Conservation (phyloP, 2,329 filamentous ascomycete species). For the Ceratocystis ficicola region DNA sequence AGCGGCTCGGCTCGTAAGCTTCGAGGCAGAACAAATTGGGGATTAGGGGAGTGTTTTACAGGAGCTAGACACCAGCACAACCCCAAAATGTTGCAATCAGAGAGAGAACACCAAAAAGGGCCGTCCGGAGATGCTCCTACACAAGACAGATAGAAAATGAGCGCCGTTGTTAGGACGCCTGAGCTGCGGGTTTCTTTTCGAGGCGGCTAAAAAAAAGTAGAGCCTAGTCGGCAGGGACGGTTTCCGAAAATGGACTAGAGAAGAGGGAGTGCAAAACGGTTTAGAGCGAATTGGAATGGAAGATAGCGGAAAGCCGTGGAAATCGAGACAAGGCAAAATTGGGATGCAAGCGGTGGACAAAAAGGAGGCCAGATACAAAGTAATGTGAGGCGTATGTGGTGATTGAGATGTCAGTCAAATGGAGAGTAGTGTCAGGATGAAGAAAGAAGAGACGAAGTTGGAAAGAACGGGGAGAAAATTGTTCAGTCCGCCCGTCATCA, state of each 20-base stretch:
- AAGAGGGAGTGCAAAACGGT: neutral
- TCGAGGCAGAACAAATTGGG: neutral
- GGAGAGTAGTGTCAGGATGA: neutral
- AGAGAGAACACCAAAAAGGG: neutral
- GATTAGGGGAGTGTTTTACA: neutral
- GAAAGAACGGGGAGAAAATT: neutral
- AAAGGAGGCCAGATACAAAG: neutral
- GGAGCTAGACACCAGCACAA: neutral
- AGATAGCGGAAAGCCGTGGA: neutral
- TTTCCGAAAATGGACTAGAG: neutral
- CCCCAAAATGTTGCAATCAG: neutral
- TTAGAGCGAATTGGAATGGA: neutral
- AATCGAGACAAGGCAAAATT: neutral
- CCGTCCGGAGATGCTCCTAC: neutral
- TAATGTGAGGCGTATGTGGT: neutral
- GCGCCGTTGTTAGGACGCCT: neutral
- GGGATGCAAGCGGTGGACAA: neutral
- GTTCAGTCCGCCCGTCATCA: neutral
- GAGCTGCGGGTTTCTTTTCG: neutral
- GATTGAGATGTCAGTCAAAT: neutral
- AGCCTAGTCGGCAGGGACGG: neutral
- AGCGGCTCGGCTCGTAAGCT: slow-evolving; percentile 2
- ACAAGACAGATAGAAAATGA: neutral
- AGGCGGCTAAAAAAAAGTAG: neutral
- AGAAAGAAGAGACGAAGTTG: neutral